phyloP scores from a whole-genome alignment of 768 basidiomycete species.

The Termitomyces sp. region DNA sequence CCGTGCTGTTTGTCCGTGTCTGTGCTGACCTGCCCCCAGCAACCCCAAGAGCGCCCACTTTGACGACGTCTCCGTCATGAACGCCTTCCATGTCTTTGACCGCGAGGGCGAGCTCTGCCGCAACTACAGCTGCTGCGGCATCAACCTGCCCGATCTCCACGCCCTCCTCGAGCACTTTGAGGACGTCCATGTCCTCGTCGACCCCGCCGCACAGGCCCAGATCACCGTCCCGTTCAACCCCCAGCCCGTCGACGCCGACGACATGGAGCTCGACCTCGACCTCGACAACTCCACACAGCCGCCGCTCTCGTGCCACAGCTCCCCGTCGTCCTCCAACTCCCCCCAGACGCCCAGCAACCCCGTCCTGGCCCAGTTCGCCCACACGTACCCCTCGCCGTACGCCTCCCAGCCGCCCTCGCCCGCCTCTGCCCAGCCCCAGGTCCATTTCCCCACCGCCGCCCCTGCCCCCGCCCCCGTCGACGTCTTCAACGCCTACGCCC shows the following conservation, averaged over 20 bases:
- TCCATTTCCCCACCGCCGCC: conserved; percentile 10
- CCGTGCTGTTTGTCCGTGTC: background rate
- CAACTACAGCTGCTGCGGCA: conserved; percentile 88
- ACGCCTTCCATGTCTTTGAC: conserved; percentile 62
- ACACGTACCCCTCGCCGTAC: conserved; percentile 30
- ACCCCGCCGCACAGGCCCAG: conserved; percentile 32
- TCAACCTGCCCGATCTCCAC: conserved; percentile 65
- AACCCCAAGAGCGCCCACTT: conserved; percentile 35
- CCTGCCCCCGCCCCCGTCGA: conserved; percentile 35
- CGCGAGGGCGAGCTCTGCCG: conserved; percentile 76
- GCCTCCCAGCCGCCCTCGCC: conserved; percentile 43
- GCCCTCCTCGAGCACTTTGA: conserved; percentile 92
- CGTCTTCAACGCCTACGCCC: conserved; percentile 65
- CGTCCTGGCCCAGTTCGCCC: conserved; percentile 16
- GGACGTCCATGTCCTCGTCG: conserved; percentile 76
- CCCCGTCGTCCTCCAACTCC: conserved; percentile 39
- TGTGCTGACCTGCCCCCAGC: conserved; percentile 12
- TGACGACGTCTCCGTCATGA: conserved; percentile 55
- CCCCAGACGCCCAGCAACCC: conserved; percentile 45
- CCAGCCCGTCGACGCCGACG: conserved; percentile 42
- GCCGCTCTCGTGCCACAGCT: conserved; percentile 26
- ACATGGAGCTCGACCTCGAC: conserved; percentile 79
- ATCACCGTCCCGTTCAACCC: conserved; percentile 45
- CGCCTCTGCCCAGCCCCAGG: conserved; percentile 33
- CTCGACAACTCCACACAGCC: conserved; percentile 29